Percentiles rank a stretch among this genome's conserved stretches.
Conservation (phyloP, 73 alveolate species). For the Paramecium pentaurelia region DNA sequence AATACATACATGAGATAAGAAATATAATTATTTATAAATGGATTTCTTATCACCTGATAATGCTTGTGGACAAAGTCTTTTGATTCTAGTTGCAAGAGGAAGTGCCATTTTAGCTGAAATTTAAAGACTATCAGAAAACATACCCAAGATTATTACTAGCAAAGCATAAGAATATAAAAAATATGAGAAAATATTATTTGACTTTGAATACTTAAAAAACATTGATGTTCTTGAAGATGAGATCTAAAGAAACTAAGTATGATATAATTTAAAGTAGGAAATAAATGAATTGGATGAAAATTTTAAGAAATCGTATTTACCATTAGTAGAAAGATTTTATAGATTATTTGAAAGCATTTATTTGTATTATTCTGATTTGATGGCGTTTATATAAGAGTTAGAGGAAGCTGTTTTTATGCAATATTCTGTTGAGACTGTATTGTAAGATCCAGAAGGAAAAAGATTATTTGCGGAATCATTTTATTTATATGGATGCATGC, state of each 20-base stretch:
- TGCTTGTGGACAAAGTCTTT: conserved; percentile 87
- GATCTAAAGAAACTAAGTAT: conserved; percentile 80
- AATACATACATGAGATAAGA: not conserved
- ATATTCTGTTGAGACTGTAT: conserved; percentile 47
- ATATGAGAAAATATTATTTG: conserved; percentile 86
- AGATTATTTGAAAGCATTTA: conserved; percentile 87
- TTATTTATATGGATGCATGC: conserved; percentile 93
- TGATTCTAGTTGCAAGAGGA: conserved; percentile 91
- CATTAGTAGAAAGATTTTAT: conserved; percentile 91
- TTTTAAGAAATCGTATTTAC: conserved; percentile 89
- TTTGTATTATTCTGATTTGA: conserved; percentile 88
- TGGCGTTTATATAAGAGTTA: conserved; percentile 79
- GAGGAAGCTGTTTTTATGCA: conserved; percentile 65
- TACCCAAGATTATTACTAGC: conserved; percentile 87
- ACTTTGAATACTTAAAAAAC: conserved; percentile 80
- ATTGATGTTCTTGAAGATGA: conserved; percentile 86
- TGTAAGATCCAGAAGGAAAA: conserved; percentile 84
- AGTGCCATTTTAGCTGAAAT: conserved; percentile 94
- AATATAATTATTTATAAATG: conserved; percentile 35
- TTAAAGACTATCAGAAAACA: conserved; percentile 84
- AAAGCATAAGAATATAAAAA: conserved; percentile 42
- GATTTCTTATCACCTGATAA: conserved; percentile 76
- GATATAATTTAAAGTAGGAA: conserved; percentile 32
- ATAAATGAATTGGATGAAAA: conserved; percentile 93
- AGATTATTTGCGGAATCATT: conserved; percentile 87